Evolutionary conservation across 306 rosid species (phyloP), one percentile per base, ranked within the genome.

Genomic region (Biancaea sappan): DNA sequence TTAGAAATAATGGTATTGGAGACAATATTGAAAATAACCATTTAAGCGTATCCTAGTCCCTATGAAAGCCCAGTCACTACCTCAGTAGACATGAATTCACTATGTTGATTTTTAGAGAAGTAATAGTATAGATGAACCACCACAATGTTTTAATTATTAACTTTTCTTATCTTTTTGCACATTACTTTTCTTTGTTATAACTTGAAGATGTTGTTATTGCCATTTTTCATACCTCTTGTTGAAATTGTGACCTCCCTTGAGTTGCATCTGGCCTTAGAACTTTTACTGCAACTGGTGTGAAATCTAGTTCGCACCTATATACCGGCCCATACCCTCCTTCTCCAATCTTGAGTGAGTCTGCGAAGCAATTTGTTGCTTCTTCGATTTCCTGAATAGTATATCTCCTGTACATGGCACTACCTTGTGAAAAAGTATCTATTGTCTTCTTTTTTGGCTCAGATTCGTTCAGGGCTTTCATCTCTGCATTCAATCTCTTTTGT

Each of bases 261-360:
- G 88, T 84, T 29, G 94, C 97, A 68, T 85, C 97, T 4, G 96
- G 87, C 37, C 84, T 84, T 38, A 91, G 84, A 54, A 89, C 89
- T 84, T 93, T 91, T 7, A 93, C 84, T 4, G 98, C 98, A 19
- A 94, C 98, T 3, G 79, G 84, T 2, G 98, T 94, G 83, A 85
- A 90, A 77, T 91, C 97, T 7, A 94, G 82, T 59, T 85, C 91
- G 60, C 91, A 78, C 56, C 60, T 82, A 78, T 77, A 94, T 2
- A 94, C 98, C 0, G 98, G 98, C 10, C 98, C 98, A 60, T 94
- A 94, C 25, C 98, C 98, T 78, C 98, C 98, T 87, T 94, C 98
- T 0, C 98, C 98, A 4, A 94, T 88, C 80, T 89, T 94, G 63
- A 79, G 82, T 21, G 80, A 37, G 0, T 73, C 86, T 0, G 89